These are phyloP conservation scores for Clonostachys chloroleuca DNA, from an alignment of 2,329 filamentous ascomycete genomes.

Conservation along the genomic window DNA sequence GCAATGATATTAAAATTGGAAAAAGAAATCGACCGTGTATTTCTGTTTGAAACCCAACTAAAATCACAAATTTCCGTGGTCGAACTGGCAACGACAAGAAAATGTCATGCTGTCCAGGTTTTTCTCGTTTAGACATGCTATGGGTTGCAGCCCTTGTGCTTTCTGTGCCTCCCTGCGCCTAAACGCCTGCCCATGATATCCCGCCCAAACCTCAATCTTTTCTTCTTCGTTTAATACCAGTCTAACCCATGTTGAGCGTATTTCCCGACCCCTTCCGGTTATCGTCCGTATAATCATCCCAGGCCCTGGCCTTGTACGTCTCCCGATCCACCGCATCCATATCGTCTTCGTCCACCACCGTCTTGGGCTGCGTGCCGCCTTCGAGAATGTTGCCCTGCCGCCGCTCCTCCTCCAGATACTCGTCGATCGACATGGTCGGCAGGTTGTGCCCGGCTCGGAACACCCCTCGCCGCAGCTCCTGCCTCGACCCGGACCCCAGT, in stretches of 20 bases:
- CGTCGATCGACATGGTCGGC: slow-evolving; percentile 96
- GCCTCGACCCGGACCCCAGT: slow-evolving; percentile 58
- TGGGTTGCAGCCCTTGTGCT: too few relatives aligned
- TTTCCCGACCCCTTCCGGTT: slow-evolving; percentile 84
- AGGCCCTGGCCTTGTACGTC: slow-evolving; percentile 88
- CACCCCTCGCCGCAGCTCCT: slow-evolving; percentile 73
- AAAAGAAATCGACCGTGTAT: too few relatives aligned
- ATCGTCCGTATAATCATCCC: slow-evolving; percentile 91
- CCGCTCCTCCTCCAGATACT: slow-evolving; percentile 91
- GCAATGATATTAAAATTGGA: too few relatives aligned
- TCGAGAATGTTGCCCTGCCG: slow-evolving; percentile 84
- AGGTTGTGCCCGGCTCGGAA: slow-evolving; percentile 90
- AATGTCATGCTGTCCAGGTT: too few relatives aligned
- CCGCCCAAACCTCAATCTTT: not conserved
- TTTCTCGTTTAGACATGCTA: too few relatives aligned
- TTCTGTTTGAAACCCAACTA: too few relatives aligned
- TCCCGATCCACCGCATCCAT: slow-evolving; percentile 82
- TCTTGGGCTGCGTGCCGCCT: slow-evolving; percentile 68
- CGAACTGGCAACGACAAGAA: too few relatives aligned
- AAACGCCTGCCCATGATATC: too few relatives aligned
- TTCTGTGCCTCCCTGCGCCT: too few relatives aligned
- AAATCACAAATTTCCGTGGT: too few relatives aligned
- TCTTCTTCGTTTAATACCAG: not conserved
- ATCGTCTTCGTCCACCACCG: slow-evolving; percentile 85
- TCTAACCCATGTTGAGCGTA: slow-evolving; percentile 70